Conservation (phyloP, 306 rosid species). For the Bauhinia variegata region DNA sequence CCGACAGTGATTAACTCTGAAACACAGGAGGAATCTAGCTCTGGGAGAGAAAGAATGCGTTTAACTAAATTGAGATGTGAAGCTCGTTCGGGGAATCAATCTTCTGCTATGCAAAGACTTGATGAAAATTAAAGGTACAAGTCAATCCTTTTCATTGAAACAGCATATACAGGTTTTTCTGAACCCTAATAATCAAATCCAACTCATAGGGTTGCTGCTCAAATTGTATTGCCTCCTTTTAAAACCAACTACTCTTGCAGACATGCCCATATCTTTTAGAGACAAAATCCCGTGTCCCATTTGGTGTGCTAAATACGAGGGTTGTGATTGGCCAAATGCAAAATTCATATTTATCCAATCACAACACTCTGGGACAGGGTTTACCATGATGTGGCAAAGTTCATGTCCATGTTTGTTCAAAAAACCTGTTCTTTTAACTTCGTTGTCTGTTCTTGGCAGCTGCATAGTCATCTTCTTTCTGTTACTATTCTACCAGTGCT, state of each 20-base stretch:
- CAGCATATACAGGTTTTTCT: too few species aligned
- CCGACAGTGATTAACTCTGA: constrained; percentile 17
- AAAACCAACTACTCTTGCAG: neutral
- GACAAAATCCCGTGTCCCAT: too few species aligned
- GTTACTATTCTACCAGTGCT: neutral
- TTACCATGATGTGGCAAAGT: neutral
- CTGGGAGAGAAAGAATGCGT: constrained; percentile 33
- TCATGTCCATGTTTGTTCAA: neutral
- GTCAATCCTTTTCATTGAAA: too few species aligned
- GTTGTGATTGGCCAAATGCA: too few species aligned
- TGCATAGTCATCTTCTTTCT: neutral
- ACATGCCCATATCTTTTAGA: too few species aligned
- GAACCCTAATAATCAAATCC: neutral
- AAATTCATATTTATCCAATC: too few species aligned
- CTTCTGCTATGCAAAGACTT: constrained; percentile 22
- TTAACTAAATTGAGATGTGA: constrained; percentile 41
- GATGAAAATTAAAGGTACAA: constrained; percentile 36
- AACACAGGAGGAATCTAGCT: constrained; percentile 13
- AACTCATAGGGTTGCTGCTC: neutral
- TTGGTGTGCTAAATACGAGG: too few species aligned
- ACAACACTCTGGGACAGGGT: too few species aligned
- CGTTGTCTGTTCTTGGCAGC: neutral
- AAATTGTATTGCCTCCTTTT: too few species aligned
- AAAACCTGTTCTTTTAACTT: too few species aligned
- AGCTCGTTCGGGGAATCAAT: constrained; percentile 35